These are phyloP conservation scores for Phytopythium ostracodes DNA, from an alignment of 352 stramenopile genomes.

Conservation along the genomic window DNA sequence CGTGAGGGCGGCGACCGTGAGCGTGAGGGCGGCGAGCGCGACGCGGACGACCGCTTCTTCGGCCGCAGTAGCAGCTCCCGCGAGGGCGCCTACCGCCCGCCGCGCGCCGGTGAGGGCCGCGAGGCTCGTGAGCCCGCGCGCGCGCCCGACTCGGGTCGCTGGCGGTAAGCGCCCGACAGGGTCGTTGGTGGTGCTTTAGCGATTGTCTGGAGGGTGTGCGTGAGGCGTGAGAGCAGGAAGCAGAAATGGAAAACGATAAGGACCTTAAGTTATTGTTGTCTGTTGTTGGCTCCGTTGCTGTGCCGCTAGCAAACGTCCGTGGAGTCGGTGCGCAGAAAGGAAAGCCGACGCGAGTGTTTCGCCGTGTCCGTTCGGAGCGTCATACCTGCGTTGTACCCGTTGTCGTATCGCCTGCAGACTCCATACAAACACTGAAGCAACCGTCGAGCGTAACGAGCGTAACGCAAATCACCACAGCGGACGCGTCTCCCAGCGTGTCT, in stretches of 20 bases:
- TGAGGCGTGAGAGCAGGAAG: background rate
- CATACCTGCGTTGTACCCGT: no score
- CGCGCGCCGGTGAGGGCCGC: constrained; percentile 25
- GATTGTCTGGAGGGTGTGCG: background rate
- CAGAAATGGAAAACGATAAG: constrained; percentile 1
- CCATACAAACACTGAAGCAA: no score
- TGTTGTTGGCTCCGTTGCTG: background rate
- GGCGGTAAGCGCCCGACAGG: constrained; percentile 34
- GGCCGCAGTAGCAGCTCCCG: constrained; percentile 22
- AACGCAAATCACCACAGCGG: no score
- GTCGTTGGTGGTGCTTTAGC: background rate
- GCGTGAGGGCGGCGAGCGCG: constrained; percentile 16
- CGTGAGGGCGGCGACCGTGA: constrained; percentile 18
- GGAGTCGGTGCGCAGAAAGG: background rate
- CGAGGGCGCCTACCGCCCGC: constrained; percentile 57
- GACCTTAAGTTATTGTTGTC: constrained; percentile 1
- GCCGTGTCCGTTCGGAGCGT: no score
- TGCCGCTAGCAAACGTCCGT: no score
- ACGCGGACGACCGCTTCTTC: constrained; percentile 50
- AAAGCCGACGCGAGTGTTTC: no score
- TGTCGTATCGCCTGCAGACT: no score
- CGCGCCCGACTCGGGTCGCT: constrained; percentile 59
- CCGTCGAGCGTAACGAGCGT: no score
- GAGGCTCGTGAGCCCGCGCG: constrained; percentile 31
- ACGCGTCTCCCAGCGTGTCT: no score